Evolutionary conservation across 148 eudicot species (phyloP).

Genomic region (Fagopyrum homotropicum): DNA sequence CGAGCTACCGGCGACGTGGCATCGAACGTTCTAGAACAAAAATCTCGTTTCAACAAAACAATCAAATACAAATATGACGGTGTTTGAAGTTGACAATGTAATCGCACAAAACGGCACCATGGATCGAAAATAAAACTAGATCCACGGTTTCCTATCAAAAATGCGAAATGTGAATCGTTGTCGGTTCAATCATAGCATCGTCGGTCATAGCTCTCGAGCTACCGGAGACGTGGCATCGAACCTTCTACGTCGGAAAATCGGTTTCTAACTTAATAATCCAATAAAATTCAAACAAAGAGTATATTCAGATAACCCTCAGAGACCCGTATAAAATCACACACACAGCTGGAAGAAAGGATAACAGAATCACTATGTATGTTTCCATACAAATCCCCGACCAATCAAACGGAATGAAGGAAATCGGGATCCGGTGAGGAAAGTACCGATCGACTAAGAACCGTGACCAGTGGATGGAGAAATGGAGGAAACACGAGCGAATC

Average conservation of each 20-base stretch:
- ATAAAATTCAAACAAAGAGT: background rate
- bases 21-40: conserved; percentile 30
- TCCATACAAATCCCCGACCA: conserved; percentile 28
- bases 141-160: conserved; percentile 62
- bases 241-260: conserved; percentile 13
- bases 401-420: conserved; percentile 11
- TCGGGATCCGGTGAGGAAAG: conserved; percentile 12
- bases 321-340: conserved; percentile 69
- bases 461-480: conserved; percentile 29
- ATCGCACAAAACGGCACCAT: conserved; percentile 73
- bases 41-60: too few relatives aligned
- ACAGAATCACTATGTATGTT: background rate
- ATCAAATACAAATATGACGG: background rate
- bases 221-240: conserved; percentile 77
- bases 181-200: conserved; percentile 72
- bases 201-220: conserved; percentile 48
- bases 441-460: conserved; percentile 12
- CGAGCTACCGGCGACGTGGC: conserved; percentile 74
- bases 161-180: conserved; percentile 42
- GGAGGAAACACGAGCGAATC: background rate
- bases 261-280: background rate
- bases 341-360: conserved; percentile 26
- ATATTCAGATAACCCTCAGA: conserved; percentile 40
- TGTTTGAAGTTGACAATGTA: conserved; percentile 23
- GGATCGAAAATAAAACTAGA: conserved; percentile 31